phyloP scores from a whole-genome alignment of 331 rosid species.

The Stylosanthes scabra region DNA sequence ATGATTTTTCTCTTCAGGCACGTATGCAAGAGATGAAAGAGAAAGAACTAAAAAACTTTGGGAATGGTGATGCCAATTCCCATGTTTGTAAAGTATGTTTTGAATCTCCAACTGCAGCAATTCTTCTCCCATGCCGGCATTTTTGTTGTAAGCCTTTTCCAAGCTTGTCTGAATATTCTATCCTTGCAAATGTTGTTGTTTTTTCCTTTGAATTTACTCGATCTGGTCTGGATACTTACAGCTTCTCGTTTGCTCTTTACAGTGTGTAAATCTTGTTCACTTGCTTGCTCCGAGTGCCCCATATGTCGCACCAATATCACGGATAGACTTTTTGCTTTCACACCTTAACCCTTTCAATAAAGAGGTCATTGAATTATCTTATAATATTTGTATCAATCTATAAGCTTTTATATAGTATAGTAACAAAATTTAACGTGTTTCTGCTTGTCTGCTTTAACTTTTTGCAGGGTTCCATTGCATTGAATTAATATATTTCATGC shows the following conservation, averaged over 20 bases:
- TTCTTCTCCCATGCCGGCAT: conserved; percentile 98
- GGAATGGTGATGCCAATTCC: conserved; percentile 88
- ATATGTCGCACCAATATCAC: conserved; percentile 93
- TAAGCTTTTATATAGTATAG: conserved; percentile 31
- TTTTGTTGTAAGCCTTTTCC: conserved; percentile 83
- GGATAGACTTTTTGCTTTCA: conserved; percentile 97
- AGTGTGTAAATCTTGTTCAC: conserved; percentile 99
- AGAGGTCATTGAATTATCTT: conserved; percentile 52
- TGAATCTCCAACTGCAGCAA: conserved; percentile 95
- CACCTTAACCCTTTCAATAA: conserved; percentile 56
- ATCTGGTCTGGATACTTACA: conserved; percentile 9
- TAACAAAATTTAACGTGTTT: conserved; percentile 21
- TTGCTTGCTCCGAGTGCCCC: conserved; percentile 98
- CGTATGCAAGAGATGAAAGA: conserved; percentile 99
- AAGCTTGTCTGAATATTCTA: conserved; percentile 1
- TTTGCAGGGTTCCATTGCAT: conserved; percentile 63
- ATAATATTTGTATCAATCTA: not conserved
- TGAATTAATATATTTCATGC: conserved; percentile 50
- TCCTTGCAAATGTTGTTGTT: not conserved
- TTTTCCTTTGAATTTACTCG: conserved; percentile 2
- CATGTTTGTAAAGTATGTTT: conserved; percentile 98
- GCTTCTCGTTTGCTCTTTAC: conserved; percentile 47
- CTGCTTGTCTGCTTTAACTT: conserved; percentile 10
- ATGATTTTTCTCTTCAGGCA: conserved; percentile 66
- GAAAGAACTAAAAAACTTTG: conserved; percentile 79